Evolutionary conservation across 176 grass and related monocot species (phyloP).

Genomic region (Musa troglodytarum): DNA sequence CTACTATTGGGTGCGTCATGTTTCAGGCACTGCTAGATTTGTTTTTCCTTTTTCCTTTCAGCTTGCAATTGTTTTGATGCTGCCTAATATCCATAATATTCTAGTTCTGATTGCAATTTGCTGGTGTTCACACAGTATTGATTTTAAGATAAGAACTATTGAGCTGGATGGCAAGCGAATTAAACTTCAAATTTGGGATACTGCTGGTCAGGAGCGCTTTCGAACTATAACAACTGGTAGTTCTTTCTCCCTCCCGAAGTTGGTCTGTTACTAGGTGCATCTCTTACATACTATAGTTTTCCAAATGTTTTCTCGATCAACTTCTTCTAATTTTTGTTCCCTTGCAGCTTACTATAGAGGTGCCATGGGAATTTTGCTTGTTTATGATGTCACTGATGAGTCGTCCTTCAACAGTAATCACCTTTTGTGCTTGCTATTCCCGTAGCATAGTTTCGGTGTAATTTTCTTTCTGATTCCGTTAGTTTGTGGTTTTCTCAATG

Average conservation of each 20-base stretch:
- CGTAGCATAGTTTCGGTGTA: background rate
- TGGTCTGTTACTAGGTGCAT: too few species aligned
- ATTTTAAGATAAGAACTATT: slow-evolving; percentile 15
- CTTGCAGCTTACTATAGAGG: slow-evolving; percentile 7
- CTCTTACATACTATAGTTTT: background rate
- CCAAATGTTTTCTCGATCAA: background rate
- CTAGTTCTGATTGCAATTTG: background rate
- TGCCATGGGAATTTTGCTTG: slow-evolving; percentile 16
- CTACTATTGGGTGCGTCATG: slow-evolving; percentile 3
- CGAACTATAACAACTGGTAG: slow-evolving; percentile 12
- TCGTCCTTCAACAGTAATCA: slow-evolving; percentile 7
- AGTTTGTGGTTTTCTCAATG: background rate
- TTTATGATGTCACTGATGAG: slow-evolving; percentile 8
- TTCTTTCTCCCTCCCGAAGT: too few species aligned
- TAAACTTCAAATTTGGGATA: slow-evolving; percentile 19
- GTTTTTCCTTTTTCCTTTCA: background rate
- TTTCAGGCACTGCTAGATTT: background rate
- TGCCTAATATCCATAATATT: background rate
- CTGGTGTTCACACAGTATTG: background rate
- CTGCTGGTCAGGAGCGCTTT: slow-evolving; percentile 13
- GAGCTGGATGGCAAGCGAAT: slow-evolving; percentile 14
- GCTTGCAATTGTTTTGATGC: background rate
- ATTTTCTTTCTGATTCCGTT: too few species aligned
- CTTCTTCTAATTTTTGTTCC: background rate
- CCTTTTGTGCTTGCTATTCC: background rate